phyloP scores from a whole-genome alignment of 2,329 filamentous ascomycete species.

The Aspergillus sp. region DNA sequence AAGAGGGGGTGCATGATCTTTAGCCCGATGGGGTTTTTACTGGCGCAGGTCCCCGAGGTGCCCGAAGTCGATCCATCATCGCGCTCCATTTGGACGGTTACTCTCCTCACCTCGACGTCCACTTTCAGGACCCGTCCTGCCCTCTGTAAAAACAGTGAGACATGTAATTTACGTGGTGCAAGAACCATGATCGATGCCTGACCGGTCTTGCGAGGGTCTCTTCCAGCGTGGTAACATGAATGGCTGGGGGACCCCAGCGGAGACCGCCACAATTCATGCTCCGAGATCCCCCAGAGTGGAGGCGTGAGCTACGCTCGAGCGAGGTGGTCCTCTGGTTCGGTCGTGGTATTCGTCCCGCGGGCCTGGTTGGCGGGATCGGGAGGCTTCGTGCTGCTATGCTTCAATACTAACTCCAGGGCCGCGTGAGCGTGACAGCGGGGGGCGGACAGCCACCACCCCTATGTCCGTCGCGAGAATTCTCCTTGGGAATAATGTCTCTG shows the following conservation, averaged over 20 bases:
- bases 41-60: not conserved
- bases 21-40: not conserved
- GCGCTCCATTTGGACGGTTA: not conserved
- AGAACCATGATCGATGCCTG: no score
- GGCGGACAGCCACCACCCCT: not conserved
- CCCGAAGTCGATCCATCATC: not conserved
- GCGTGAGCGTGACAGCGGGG: no score
- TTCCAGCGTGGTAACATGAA: no score
- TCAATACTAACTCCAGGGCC: not conserved
- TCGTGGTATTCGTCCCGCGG: not conserved
- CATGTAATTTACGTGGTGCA: no score
- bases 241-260: no score
- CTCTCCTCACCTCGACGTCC: no score
- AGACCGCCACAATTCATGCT: no score
- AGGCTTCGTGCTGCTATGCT: conserved; percentile 2
- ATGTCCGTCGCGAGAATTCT: no score
- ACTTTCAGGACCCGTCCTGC: no score
- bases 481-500: not conserved
- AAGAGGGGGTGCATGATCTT: not conserved
- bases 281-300: no score
- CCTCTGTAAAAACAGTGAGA: no score
- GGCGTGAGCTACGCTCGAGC: not conserved
- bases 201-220: no score
- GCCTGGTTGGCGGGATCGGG: conserved; percentile 8
- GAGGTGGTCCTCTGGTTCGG: not conserved